These are phyloP conservation scores for Oidiodendron maius DNA, from an alignment of 495 filamentous ascomycete species.

Conservation along the genomic window DNA sequence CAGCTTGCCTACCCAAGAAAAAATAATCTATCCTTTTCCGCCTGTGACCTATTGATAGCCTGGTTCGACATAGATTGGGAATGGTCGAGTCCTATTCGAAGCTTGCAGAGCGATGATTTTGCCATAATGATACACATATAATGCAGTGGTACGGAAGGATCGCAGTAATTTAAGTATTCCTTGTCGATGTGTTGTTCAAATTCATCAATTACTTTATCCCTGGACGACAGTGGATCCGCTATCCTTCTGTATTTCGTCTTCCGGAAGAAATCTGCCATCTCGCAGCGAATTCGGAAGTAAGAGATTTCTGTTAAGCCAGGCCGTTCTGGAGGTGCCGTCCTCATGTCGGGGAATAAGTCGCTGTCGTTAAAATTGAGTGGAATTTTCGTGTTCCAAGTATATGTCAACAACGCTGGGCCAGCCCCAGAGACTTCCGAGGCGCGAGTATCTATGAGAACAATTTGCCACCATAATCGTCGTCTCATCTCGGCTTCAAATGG, in stretches of 20 bases:
- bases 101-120: conserved; percentile 31
- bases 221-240: conserved; percentile 34
- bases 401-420: conserved; percentile 72
- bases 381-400: conserved; percentile 44
- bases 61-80: conserved; percentile 29
- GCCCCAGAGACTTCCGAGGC: conserved; percentile 59
- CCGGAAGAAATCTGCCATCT: conserved; percentile 38
- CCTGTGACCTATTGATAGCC: not conserved
- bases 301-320: conserved; percentile 51
- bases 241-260: conserved; percentile 20
- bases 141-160: conserved; percentile 54
- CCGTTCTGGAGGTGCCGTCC: conserved; percentile 31
- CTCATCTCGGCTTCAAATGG: conserved; percentile 58
- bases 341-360: conserved; percentile 36
- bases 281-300: conserved; percentile 47
- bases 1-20: conserved; percentile 21
- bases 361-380: conserved; percentile 37
- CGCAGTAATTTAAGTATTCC: conserved; percentile 50
- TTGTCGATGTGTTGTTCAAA: conserved; percentile 34
- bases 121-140: conserved; percentile 42
- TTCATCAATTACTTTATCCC: conserved; percentile 38
- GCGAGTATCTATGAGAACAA: conserved; percentile 47
- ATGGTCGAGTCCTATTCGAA: conserved; percentile 32
- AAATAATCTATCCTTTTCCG: conserved; percentile 38
- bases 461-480: conserved; percentile 57